A percentile compares a stretch with the other conserved stretches of the same genome.
These are phyloP conservation scores for Camillea tinctor DNA, from an alignment of 2,329 filamentous ascomycete species.

Conservation along the genomic window DNA sequence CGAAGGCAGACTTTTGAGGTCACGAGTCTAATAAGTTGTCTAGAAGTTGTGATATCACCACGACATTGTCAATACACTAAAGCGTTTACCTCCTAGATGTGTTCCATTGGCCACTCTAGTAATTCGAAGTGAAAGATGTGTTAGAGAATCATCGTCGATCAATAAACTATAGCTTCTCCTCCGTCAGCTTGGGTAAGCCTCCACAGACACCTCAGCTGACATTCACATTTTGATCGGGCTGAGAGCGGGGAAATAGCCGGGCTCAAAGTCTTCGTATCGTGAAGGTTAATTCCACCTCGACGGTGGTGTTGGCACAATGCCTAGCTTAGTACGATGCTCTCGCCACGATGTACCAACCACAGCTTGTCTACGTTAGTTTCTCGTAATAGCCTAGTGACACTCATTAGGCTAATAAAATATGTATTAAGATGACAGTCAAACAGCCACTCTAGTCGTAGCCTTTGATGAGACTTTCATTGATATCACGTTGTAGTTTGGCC, in stretches of 20 bases:
- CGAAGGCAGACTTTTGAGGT: not conserved
- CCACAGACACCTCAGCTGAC: not conserved
- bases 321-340: not conserved
- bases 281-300: not conserved
- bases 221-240: not conserved
- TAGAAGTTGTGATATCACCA: not conserved
- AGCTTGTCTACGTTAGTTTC: not conserved
- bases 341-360: not conserved
- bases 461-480: slow-evolving; percentile 3
- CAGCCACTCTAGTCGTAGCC: not conserved
- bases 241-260: not conserved
- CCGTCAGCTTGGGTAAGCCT: not conserved
- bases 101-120: too few relatives aligned
- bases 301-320: not conserved
- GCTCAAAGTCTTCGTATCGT: not conserved
- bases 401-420: not conserved
- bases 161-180: not conserved
- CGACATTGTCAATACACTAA: not conserved
- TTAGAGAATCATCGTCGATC: not conserved
- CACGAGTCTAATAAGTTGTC: not conserved
- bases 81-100: too few relatives aligned
- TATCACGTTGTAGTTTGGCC: slow-evolving; percentile 14
- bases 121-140: too few relatives aligned
- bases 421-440: too few relatives aligned
- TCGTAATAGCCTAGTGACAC: not conserved